Conservation (phyloP, 192 early-diverging fungal genomes). For the Umbelopsis sp. region DNA sequence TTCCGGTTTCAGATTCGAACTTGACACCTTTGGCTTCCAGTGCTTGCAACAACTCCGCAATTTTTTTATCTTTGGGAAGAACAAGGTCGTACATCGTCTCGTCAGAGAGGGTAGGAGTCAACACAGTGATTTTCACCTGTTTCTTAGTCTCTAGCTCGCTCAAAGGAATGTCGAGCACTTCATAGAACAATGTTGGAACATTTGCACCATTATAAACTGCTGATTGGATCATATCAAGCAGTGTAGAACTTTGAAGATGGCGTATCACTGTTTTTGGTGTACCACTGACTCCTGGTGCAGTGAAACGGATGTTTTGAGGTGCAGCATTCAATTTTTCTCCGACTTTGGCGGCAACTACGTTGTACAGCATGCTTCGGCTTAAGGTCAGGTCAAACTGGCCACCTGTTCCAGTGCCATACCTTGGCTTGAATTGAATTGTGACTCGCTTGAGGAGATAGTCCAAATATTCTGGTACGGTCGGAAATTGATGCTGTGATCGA, state of each 20-base stretch:
- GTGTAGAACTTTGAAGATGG: not conserved
- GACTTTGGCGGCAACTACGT: conserved; percentile 63
- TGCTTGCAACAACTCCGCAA: conserved; percentile 51
- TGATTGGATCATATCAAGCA: conserved; percentile 43
- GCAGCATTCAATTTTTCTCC: conserved; percentile 61
- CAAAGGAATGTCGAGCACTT: conserved; percentile 80
- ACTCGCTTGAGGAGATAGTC: conserved; percentile 73
- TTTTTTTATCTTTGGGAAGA: conserved; percentile 59
- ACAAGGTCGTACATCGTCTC: conserved; percentile 62
- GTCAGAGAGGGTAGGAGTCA: conserved; percentile 70
- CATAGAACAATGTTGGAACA: conserved; percentile 68
- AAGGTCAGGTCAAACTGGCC: conserved; percentile 54
- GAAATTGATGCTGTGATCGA: conserved; percentile 36
- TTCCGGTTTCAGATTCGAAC: conserved; percentile 35
- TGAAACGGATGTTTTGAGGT: conserved; percentile 78
- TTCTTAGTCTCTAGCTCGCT: conserved; percentile 84
- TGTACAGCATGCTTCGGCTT: conserved; percentile 69
- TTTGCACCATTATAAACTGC: conserved; percentile 24
- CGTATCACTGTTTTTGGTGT: conserved; percentile 25
- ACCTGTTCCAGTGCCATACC: conserved; percentile 37
- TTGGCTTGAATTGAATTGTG: conserved; percentile 71
- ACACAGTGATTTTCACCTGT: conserved; percentile 64
- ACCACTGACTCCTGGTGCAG: conserved; percentile 32
- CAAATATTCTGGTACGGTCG: conserved; percentile 72
- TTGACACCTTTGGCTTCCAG: conserved; percentile 52